phyloP scores from a whole-genome alignment of 2,329 filamentous ascomycete genomes.

The Myriosclerotinia duriaeana region DNA sequence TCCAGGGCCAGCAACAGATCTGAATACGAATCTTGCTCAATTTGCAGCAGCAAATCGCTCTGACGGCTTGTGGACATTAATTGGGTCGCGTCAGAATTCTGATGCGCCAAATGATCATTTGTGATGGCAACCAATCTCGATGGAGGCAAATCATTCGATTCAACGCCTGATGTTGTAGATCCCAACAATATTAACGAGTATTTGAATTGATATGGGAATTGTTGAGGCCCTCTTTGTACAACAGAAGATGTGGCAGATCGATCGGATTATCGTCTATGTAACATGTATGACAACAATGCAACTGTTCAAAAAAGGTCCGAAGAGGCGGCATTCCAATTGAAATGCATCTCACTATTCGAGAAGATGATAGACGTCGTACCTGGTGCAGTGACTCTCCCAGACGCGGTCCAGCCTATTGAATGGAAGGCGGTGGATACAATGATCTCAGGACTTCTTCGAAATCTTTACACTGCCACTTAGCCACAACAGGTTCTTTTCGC shows the following conservation, averaged over 20 bases:
- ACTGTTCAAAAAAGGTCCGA: conserved; percentile 52
- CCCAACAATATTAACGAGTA: conserved; percentile 52
- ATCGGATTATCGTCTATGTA: conserved; percentile 58
- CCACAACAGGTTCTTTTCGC: neutral
- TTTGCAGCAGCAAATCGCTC: no score
- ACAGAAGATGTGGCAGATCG: conserved; percentile 49
- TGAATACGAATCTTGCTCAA: no score
- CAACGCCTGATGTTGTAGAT: conserved; percentile 51
- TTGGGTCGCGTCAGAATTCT: conserved; percentile 28
- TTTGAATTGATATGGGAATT: conserved; percentile 49
- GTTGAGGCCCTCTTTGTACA: conserved; percentile 46
- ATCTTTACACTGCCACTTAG: neutral
- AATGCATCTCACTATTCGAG: conserved; percentile 53
- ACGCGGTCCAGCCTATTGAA: conserved; percentile 53
- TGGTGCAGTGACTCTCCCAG: conserved; percentile 48
- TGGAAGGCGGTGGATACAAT: conserved; percentile 50
- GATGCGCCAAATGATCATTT: conserved; percentile 24
- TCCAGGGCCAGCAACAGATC: no score
- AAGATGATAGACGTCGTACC: conserved; percentile 61
- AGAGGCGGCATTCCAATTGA: conserved; percentile 45
- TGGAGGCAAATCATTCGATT: conserved; percentile 42
- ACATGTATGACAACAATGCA: conserved; percentile 54
- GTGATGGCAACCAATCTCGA: conserved; percentile 16
- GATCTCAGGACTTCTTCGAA: neutral
- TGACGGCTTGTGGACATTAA: conserved; percentile 14